Evolutionary conservation across 2,329 filamentous ascomycete genomes (phyloP), one percentile per base, ranked within the genome.

Genomic region (Blastomyces parvus): DNA sequence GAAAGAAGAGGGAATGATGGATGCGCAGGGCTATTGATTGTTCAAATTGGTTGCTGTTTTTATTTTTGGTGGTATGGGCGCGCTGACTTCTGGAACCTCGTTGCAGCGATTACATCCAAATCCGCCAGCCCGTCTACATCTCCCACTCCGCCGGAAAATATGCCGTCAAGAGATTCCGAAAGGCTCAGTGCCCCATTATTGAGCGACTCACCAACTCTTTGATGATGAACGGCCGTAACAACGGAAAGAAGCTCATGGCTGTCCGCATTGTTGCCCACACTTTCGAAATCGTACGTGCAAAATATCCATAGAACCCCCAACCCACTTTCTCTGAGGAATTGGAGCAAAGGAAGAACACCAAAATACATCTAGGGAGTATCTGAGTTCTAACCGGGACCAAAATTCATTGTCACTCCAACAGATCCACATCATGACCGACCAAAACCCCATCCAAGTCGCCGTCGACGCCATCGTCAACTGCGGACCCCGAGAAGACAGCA

Each of bases 161-260:
- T 87, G 94, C 94, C 79, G 87, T 88, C 83, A 99, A 99, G 91
- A 89, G 95, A 79, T 99, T 99, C 91, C 90, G 94, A 86, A 99
- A 99, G 89, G 94, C 95, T 80, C 95, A 97, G 87, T 99, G 94
- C 90, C 94, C 94, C 77, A 97, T 99, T 88, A 97, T 99, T 79
- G 94, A 99, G 90, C 93, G 94, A 81, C 88, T 99, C 75, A 99
- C 94, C 86, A 99, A 99, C 90, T 97, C 94, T 66, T 88, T 99
- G 80, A 99, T 99, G 95, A 97, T 97, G 93, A 96, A 99, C 88
- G 94, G 94, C 83, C 94, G 94, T 84, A 99, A 99, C 90, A 99
- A 97, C 90, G 94, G 94, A 83, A 99, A 99, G 90, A 99, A 99
- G 91, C 88, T 97, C 79, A 97, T 96, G 92, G 95, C 94, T 79